Conservation (phyloP, 768 basidiomycete species). For the Suillus subaureus region DNA sequence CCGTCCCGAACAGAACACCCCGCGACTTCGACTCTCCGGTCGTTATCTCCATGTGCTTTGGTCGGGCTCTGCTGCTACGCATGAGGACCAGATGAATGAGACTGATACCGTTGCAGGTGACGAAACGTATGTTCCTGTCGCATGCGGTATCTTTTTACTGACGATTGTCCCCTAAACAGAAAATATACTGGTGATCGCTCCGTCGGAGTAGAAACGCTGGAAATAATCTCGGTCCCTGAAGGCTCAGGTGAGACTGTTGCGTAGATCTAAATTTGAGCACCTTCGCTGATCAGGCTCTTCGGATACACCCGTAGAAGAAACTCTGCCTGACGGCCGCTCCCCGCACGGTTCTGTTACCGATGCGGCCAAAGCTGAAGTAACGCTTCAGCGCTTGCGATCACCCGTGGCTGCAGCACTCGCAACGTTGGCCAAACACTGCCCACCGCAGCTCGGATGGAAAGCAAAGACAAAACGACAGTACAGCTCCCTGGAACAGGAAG, state of each 20-base stretch:
- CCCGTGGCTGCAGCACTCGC: neutral
- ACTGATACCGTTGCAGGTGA: neutral
- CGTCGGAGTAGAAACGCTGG: neutral
- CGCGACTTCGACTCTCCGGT: neutral
- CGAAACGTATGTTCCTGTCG: neutral
- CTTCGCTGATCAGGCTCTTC: neutral
- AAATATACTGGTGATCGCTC: too few species aligned
- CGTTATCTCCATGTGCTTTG: neutral
- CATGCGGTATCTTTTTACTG: neutral
- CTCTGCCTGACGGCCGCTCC: too few species aligned
- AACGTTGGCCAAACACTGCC: neutral
- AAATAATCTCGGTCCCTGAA: neutral
- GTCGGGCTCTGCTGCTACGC: neutral
- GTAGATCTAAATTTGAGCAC: neutral
- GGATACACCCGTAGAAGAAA: neutral
- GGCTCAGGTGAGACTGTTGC: neutral
- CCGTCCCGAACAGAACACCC: neutral
- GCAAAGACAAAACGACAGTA: constrained; percentile 3
- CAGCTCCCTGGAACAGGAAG: neutral
- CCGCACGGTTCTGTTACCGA: neutral
- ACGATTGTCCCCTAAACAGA: neutral
- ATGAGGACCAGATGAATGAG: neutral
- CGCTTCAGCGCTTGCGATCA: neutral
- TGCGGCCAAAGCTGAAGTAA: neutral
- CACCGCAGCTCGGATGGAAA: neutral